Percentiles rank a stretch among this genome's conserved stretches.
These are phyloP conservation scores for Drechslerella stenobrocha DNA, from an alignment of 2,329 filamentous ascomycete genomes.

Conservation along the genomic window DNA sequence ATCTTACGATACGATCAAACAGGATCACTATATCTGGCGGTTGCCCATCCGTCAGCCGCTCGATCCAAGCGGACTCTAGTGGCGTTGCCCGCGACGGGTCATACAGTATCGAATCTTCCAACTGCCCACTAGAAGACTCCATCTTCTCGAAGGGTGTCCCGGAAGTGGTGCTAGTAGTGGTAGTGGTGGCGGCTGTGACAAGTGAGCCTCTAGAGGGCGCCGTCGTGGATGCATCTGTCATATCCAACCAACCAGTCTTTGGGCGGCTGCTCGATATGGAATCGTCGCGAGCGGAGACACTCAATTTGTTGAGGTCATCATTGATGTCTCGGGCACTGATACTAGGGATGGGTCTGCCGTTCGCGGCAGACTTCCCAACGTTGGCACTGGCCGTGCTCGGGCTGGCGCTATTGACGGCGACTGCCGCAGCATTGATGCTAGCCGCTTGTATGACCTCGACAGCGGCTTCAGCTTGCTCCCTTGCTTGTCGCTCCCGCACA, in stretches of 20 bases:
- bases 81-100: constrained; percentile 78
- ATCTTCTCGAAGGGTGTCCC: constrained; percentile 58
- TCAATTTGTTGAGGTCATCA: constrained; percentile 12
- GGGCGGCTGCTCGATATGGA: constrained; percentile 51
- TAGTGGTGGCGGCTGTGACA: constrained; percentile 19
- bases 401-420: constrained; percentile 45
- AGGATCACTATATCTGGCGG: constrained; percentile 50
- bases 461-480: constrained; percentile 52
- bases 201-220: constrained; percentile 31
- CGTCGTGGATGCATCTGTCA: constrained; percentile 49
- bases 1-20: constrained; percentile 67
- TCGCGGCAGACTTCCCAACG: constrained; percentile 48
- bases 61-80: constrained; percentile 72
- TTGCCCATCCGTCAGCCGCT: constrained; percentile 54
- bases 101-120: constrained; percentile 68
- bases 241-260: constrained; percentile 45
- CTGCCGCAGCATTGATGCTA: constrained; percentile 51
- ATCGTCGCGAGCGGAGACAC: constrained; percentile 21
- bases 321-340: constrained; percentile 1
- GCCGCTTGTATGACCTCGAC: constrained; percentile 31
- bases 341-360: constrained; percentile 42
- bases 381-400: constrained; percentile 34
- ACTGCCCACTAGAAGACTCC: constrained; percentile 56
- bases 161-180: constrained; percentile 59
- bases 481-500: constrained; percentile 59